These are phyloP conservation scores for Monosporascus sp. DNA, from an alignment of 2,329 filamentous ascomycete genomes.

Conservation along the genomic window DNA sequence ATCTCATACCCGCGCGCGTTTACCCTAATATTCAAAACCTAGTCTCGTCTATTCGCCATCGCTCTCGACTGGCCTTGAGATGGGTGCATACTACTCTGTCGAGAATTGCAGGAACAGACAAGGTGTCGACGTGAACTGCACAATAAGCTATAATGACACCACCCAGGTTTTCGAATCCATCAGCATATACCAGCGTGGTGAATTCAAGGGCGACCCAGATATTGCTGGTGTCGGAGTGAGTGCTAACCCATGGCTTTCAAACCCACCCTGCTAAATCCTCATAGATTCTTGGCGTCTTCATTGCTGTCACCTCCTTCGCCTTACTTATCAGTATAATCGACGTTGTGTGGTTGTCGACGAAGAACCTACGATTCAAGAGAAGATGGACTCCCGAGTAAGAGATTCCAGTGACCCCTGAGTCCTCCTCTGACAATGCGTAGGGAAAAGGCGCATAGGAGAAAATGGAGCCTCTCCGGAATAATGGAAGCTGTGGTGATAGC, in stretches of 20 bases:
- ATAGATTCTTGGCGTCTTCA: slow-evolving; percentile 18
- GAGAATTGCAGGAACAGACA: slow-evolving; percentile 6
- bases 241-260: neutral
- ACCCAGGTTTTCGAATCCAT: slow-evolving; percentile 5
- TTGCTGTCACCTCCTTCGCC: slow-evolving; percentile 17
- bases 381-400: too few relatives aligned
- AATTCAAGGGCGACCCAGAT: slow-evolving; percentile 16
- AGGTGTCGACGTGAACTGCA: slow-evolving; percentile 6
- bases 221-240: slow-evolving; percentile 20
- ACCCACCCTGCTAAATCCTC: neutral
- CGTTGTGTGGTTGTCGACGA: slow-evolving; percentile 8
- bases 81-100: slow-evolving; percentile 15
- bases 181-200: slow-evolving; percentile 27
- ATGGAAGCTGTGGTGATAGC: slow-evolving; percentile 25
- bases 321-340: slow-evolving; percentile 9
- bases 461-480: slow-evolving; percentile 21
- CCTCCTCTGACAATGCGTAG: neutral
- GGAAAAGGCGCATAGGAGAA: slow-evolving; percentile 1
- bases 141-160: slow-evolving; percentile 1
- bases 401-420: too few relatives aligned
- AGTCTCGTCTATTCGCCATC: neutral
- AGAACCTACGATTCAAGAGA: too few relatives aligned
- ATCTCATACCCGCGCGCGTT: too few relatives aligned
- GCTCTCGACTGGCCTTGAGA: too few relatives aligned
- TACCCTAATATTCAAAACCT: neutral